Conservation (phyloP, 2,329 filamentous ascomycete genomes). For the Alternaria sp. region DNA sequence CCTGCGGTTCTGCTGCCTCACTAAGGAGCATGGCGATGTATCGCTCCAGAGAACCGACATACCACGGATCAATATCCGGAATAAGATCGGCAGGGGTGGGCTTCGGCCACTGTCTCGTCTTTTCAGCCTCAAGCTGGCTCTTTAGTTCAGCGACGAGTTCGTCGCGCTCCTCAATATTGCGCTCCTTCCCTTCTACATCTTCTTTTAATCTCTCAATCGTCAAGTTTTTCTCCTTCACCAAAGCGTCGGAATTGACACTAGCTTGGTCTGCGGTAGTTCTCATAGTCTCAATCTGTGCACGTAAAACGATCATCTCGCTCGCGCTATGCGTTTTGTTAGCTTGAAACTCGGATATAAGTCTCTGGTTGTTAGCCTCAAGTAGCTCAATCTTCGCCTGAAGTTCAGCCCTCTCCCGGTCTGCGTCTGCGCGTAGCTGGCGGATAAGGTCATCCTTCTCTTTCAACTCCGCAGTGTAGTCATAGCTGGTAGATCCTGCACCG, state of each 20-base stretch:
- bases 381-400: slow-evolving; percentile 18
- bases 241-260: slow-evolving; percentile 32
- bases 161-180: slow-evolving; percentile 17
- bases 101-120: slow-evolving; percentile 31
- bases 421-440: slow-evolving; percentile 33
- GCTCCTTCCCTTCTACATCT: slow-evolving; percentile 43
- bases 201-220: slow-evolving; percentile 47
- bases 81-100: slow-evolving; percentile 51
- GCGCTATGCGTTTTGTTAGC: slow-evolving; percentile 29
- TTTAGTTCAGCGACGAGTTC: slow-evolving; percentile 11
- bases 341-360: slow-evolving; percentile 31
- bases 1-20: slow-evolving; percentile 57
- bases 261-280: slow-evolving; percentile 32
- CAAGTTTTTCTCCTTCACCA: slow-evolving; percentile 40
- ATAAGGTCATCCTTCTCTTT: slow-evolving; percentile 43
- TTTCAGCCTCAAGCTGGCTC: slow-evolving; percentile 35
- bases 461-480: slow-evolving; percentile 34
- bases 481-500: not conserved
- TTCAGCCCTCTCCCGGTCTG: slow-evolving; percentile 30
- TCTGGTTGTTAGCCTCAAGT: slow-evolving; percentile 22
- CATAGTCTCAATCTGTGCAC: slow-evolving; percentile 33
- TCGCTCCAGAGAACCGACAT: slow-evolving; percentile 63
- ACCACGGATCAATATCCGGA: slow-evolving; percentile 66
- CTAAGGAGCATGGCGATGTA: slow-evolving; percentile 64
- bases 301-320: slow-evolving; percentile 27